Base-by-base conservation (phyloP, 1,284 basidiomycete genomes). In the Papiliotrema nemorosa region DNA sequence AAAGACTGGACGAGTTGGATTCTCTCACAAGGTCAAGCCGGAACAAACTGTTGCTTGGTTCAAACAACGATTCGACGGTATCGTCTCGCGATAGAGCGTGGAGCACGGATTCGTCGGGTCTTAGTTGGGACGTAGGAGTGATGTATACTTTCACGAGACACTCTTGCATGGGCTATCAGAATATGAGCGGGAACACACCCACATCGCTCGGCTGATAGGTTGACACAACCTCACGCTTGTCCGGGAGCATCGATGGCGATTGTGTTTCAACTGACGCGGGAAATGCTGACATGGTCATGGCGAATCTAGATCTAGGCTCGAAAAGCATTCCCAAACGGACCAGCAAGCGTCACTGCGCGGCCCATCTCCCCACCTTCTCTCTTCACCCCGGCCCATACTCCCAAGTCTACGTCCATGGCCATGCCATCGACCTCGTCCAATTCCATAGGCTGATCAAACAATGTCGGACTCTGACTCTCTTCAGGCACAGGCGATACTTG, bases 31-130 rank as follows among this genome's bases (percentile, higher is more conserved):
- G 60, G 86, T 92, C 63, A 85, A 82, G 80, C 90, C 88, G 81
- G 90, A 93, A 72, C 90, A 92, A 72, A 93, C 92, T 62, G 87
- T 91, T 83, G 80, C 86, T 58, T 97, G 93, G 93, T 97, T 93
- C 90, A 97, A 96, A 84, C 88, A 92, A 80, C 84, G 93, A 70
- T 96, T 94, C 82, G 91, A 96, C 75, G 91, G 90, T 81, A 92
- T 94, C 77, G 91, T 94, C 78, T 62, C 67, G 53, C 70, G 73
- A 52, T 73, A 71, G 14, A 53, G 47, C 45, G 27, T 16, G 46
- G 37, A 18, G 34, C 31, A 47, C 37, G 44, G 35, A 47, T 47
- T n/a, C n/a, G n/a, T n/a, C n/a, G n/a, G n/a, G n/a, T n/a, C n/a
- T n/a, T n/a, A n/a, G n/a, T n/a, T n/a, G n/a, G n/a, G 36, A n/a